Conservation (phyloP, 2,329 filamentous ascomycete genomes). For the Colletotrichum sp. region DNA sequence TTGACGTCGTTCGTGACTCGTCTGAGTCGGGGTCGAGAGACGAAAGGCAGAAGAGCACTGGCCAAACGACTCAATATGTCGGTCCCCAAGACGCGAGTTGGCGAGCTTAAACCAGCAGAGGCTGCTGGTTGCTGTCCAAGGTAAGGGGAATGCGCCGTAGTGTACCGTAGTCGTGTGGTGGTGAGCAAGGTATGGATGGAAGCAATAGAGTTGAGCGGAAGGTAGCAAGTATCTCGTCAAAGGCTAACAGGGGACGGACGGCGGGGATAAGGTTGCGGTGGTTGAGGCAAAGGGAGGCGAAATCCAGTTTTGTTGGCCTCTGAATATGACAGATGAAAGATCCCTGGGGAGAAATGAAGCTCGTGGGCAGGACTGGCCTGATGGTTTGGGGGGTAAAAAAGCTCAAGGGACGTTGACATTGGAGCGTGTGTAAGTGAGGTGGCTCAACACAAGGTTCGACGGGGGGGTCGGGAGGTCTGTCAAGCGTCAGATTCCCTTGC, state of each 20-base stretch:
- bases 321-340: neutral
- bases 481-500: neutral
- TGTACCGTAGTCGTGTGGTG: neutral
- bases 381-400: neutral
- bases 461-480: neutral
- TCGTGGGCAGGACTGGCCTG: neutral
- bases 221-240: neutral
- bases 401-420: neutral
- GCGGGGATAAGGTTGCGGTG: conserved; percentile 14
- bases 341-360: neutral
- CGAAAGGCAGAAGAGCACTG: neutral
- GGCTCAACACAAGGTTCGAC: neutral
- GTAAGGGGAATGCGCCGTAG: neutral
- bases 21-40: neutral
- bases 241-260: neutral
- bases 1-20: conserved; percentile 15
- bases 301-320: neutral
- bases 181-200: neutral
- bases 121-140: neutral
- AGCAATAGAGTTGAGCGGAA: neutral
- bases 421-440: neutral
- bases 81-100: neutral
- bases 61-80: neutral
- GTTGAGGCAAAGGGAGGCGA: neutral
- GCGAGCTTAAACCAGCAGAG: neutral